phyloP scores from a whole-genome alignment of 768 basidiomycete species.

The Rhodotorula diobovata region DNA sequence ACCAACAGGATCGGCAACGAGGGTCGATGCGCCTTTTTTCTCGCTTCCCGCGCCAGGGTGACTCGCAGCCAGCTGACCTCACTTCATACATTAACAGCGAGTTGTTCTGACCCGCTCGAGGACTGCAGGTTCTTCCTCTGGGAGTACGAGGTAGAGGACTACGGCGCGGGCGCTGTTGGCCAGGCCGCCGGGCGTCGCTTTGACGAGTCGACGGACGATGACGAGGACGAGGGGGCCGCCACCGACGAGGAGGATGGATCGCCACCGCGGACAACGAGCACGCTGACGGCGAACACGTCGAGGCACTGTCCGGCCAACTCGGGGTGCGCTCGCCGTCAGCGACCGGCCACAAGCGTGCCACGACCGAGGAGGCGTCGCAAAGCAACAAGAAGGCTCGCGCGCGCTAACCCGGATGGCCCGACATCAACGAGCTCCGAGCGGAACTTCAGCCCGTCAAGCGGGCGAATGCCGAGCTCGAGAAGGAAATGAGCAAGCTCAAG shows the following conservation, averaged over 20 bases:
- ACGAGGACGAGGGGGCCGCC: background rate
- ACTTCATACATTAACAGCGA: background rate
- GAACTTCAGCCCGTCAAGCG: background rate
- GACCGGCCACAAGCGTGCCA: no score
- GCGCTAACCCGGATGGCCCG: slow-evolving; percentile 10
- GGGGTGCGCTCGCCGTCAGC: no score
- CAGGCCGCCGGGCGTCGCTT: background rate
- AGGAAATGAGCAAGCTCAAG: background rate
- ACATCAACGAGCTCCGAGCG: background rate
- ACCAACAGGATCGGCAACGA: slow-evolving; percentile 12
- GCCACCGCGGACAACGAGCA: background rate
- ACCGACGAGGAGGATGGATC: background rate
- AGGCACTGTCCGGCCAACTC: no score
- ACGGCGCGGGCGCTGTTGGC: background rate
- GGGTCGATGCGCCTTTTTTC: background rate
- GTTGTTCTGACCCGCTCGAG: background rate
- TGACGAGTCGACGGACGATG: background rate
- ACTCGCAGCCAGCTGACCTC: no score
- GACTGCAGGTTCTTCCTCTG: slow-evolving; percentile 6
- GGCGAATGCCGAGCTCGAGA: background rate
- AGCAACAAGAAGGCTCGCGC: background rate
- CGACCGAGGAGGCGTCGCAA: no score
- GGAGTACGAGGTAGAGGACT: background rate
- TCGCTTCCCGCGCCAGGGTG: no score
- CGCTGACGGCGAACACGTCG: no score